Base-by-base conservation (phyloP, 306 rosid genomes). In the Canavalia gladiata region DNA sequence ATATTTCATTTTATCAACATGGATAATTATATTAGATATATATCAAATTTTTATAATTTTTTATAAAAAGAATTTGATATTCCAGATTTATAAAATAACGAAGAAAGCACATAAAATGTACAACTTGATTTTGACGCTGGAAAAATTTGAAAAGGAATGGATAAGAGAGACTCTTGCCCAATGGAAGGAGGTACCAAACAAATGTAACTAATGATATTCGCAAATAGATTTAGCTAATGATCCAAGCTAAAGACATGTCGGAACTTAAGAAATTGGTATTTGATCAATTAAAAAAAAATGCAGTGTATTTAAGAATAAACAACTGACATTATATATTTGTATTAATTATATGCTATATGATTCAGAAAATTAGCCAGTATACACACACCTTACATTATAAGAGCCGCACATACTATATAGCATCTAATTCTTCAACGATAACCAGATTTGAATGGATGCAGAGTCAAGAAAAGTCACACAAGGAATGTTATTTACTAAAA, bases 301-400 rank as follows among this genome's bases (percentile, higher is more conserved):
- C 39, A 52, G 49, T 41, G 64, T 68, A 5, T 35, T 37, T 66
- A 74, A 54, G 8, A 55, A 2, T 35, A 2, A 8, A 65, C 84
- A 81, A n/a, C 68, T 76, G 34, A 82, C 42, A 33, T 71, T 64
- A 41, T 57, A 37, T 56, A 66, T 56, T 51, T 1, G 58, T 49
- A 67, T 3, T 57, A 55, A 1, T 72, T 55, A 30, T 41, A 68
- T 84, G 68, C 68, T 4, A 31, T 79, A 68, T 79, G 75, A 68
- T 52, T 52, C 57, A 52, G 70, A 75, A 55, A 33, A 68, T 57
- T 59, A 13, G 60, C 28, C 10, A 18, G 43, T 55, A 43, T 25
- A 34, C 75, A 5, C 75, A 69, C 33, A 49, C n/a, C 51, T 28
- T 41, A 56, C 8, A 50, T 1, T 60, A 45, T 30, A 72, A 57